These are phyloP conservation scores for Zea luxurians DNA, from an alignment of 176 grass and related monocot genomes.

Conservation along the genomic window DNA sequence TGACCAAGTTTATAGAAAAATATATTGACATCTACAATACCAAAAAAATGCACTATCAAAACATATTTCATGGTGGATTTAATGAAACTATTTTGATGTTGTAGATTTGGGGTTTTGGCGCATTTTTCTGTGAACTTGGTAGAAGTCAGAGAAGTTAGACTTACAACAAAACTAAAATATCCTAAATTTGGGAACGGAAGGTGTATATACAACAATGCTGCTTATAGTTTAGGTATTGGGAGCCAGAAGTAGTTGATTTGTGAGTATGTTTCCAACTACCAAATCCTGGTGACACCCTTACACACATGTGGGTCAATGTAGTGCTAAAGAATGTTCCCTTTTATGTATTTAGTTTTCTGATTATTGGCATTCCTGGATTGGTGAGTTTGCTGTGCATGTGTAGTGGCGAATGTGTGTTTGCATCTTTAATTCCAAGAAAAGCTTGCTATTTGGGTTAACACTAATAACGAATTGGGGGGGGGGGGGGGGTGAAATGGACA, in stretches of 20 bases:
- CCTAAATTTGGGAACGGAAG: not conserved
- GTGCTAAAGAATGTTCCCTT: not conserved
- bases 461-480: not conserved
- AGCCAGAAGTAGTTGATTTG: not conserved
- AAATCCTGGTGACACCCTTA: not conserved
- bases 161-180: not conserved
- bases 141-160: not conserved
- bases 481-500: constrained; percentile 8
- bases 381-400: constrained; percentile 5
- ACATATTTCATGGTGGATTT: not conserved
- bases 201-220: not conserved
- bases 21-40: not conserved
- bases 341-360: not conserved
- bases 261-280: not conserved
- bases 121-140: not conserved
- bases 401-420: not conserved
- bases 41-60: not conserved
- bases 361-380: not conserved
- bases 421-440: not conserved
- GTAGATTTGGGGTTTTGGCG: not conserved
- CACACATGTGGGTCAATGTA: not conserved
- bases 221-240: not conserved
- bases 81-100: not conserved
- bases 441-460: constrained; percentile 8
- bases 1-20: not conserved